A percentile compares a stretch with the other conserved stretches of the same genome.
Conservation (phyloP, 2,329 filamentous ascomycete genomes). For the Pseudopithomyces maydicus region DNA sequence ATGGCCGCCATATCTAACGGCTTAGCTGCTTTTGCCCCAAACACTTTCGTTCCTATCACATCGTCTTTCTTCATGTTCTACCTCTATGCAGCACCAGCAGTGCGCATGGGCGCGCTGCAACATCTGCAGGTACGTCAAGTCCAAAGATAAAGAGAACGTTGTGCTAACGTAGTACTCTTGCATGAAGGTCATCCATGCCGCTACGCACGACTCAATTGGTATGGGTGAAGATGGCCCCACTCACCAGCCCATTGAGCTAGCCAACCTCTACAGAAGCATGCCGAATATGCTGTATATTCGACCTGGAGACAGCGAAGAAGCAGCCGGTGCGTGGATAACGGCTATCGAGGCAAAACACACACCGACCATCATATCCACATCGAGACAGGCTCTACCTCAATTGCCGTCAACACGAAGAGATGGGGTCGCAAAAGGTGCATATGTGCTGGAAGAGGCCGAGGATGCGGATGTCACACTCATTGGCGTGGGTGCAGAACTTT, state of each 20-base stretch:
- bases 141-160: constrained; percentile 26
- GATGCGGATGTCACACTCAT: constrained; percentile 54
- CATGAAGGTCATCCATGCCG: constrained; percentile 60
- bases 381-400: constrained; percentile 52
- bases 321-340: constrained; percentile 57
- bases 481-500: constrained; percentile 53
- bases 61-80: constrained; percentile 69
- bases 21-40: constrained; percentile 54
- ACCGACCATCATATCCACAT: constrained; percentile 56
- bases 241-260: constrained; percentile 65
- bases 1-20: constrained; percentile 55
- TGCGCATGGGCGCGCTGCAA: constrained; percentile 65
- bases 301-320: constrained; percentile 63
- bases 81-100: constrained; percentile 61
- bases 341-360: constrained; percentile 49
- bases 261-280: constrained; percentile 65
- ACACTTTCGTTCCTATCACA: constrained; percentile 62
- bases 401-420: constrained; percentile 46
- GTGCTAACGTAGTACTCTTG: constrained; percentile 50
- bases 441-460: constrained; percentile 51
- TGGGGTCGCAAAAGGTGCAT: constrained; percentile 51
- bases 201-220: constrained; percentile 64
- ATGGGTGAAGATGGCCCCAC: constrained; percentile 66
- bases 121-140: constrained; percentile 38
- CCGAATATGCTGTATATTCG: constrained; percentile 66